Conservation (phyloP, 176 grass and related monocot species). For the Zoysia pacifica region DNA sequence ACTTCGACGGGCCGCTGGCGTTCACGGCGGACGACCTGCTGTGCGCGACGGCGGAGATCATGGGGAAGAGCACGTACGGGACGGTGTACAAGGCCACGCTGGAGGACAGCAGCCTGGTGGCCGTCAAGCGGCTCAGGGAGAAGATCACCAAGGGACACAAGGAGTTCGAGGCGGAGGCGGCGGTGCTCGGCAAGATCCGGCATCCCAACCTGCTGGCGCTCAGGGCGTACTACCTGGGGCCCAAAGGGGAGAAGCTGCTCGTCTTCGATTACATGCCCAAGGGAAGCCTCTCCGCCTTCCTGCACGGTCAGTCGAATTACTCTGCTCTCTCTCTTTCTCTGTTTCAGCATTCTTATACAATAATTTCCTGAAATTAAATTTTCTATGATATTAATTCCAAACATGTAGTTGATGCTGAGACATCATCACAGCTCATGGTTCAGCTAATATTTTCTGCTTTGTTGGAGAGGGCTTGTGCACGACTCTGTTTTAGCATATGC, state of each 20-base stretch:
- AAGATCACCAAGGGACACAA: slow-evolving; percentile 77
- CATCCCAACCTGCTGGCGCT: slow-evolving; percentile 59
- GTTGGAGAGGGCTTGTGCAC: too few relatives aligned
- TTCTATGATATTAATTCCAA: not conserved
- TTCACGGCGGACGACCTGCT: slow-evolving; percentile 80
- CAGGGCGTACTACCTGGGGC: slow-evolving; percentile 64
- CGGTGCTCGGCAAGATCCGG: slow-evolving; percentile 52
- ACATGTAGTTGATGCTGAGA: not conserved
- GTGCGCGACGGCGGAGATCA: slow-evolving; percentile 68
- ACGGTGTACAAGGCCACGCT: slow-evolving; percentile 76
- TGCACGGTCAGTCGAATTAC: slow-evolving; percentile 45
- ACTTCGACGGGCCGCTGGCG: slow-evolving; percentile 66
- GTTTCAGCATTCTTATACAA: not conserved
- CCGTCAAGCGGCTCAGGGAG: slow-evolving; percentile 70
- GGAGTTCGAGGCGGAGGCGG: slow-evolving; percentile 69
- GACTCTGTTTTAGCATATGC: too few relatives aligned
- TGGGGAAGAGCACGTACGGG: slow-evolving; percentile 78
- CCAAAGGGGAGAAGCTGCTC: slow-evolving; percentile 77
- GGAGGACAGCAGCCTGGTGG: slow-evolving; percentile 67
- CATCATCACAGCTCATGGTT: too few relatives aligned
- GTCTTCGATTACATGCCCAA: slow-evolving; percentile 79
- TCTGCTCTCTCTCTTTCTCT: not conserved
- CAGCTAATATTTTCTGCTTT: too few relatives aligned
- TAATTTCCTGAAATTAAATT: not conserved
- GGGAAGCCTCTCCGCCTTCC: slow-evolving; percentile 56